These are phyloP conservation scores for Lactuca saligna DNA, from an alignment of 129 eudicot species.

Conservation along the genomic window DNA sequence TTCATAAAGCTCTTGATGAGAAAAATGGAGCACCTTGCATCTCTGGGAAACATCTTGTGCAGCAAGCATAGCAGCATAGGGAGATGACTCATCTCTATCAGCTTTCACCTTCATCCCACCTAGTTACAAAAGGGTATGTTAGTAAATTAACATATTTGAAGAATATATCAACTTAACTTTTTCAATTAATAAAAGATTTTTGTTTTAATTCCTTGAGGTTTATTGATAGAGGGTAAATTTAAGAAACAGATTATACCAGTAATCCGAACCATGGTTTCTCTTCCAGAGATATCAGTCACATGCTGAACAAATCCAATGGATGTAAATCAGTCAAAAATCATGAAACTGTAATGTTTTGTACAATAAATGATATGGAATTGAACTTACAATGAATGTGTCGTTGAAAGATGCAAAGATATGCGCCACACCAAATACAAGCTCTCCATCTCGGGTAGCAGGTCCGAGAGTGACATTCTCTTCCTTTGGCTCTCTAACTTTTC, in stretches of 20 bases:
- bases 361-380: neutral
- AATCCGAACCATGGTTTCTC: constrained; percentile 58
- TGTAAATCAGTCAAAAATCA: neutral
- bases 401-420: constrained; percentile 51
- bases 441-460: constrained; percentile 41
- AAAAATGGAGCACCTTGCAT: constrained; percentile 36
- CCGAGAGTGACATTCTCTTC: constrained; percentile 51
- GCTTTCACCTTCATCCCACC: constrained; percentile 58
- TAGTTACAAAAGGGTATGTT: neutral
- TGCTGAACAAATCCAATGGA: constrained; percentile 26
- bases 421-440: constrained; percentile 44
- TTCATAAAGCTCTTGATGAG: no score
- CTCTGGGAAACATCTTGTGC: constrained; percentile 50
- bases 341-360: neutral
- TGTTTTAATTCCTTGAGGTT: no score
- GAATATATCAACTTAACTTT: neutral
- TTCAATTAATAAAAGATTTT: no score
- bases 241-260: constrained; percentile 32
- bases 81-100: constrained; percentile 48
- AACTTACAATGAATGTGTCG: constrained; percentile 46
- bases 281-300: constrained; percentile 53
- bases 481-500: constrained; percentile 46
- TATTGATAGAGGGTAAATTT: no score
- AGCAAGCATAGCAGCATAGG: constrained; percentile 58
- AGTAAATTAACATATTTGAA: neutral